phyloP scores from a whole-genome alignment of 495 filamentous ascomycete genomes.

The Talaromyces borbonicus region DNA sequence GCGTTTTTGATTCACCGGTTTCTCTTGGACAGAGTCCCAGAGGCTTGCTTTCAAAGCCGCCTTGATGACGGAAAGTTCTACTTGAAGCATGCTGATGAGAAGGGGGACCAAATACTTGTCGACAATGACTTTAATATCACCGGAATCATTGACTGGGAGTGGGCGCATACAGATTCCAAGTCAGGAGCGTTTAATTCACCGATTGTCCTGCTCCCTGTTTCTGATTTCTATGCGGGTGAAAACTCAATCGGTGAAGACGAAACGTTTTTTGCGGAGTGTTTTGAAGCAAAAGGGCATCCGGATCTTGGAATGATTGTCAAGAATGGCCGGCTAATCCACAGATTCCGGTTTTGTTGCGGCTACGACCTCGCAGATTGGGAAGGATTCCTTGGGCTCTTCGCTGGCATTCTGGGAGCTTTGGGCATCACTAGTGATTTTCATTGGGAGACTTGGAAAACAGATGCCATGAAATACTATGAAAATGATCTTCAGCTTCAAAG shows the following conservation, averaged over 20 bases:
- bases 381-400: constrained; percentile 32
- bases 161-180: constrained; percentile 24
- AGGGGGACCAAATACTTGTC: constrained; percentile 36
- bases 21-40: constrained; percentile 20
- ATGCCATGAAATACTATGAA: constrained; percentile 18
- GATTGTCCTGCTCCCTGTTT: constrained; percentile 31
- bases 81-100: constrained; percentile 34
- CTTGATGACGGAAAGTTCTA: constrained; percentile 26
- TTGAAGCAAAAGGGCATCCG: constrained; percentile 21
- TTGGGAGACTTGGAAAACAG: constrained; percentile 26
- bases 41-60: constrained; percentile 6
- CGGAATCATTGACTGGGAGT: constrained; percentile 38
- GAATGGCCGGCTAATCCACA: constrained; percentile 23
- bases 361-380: constrained; percentile 30
- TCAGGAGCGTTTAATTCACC: constrained; percentile 31
- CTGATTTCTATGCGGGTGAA: constrained; percentile 27
- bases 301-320: constrained; percentile 23
- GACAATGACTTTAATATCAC: constrained; percentile 35
- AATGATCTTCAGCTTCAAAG: constrained; percentile 18
- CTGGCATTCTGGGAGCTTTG: constrained; percentile 21
- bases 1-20: constrained; percentile 28
- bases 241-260: constrained; percentile 28
- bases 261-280: constrained; percentile 18
- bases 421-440: constrained; percentile 17
- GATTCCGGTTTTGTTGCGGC: constrained; percentile 29